Conservation (phyloP, 345 rosid genomes). For the Linum usitatissimum region DNA sequence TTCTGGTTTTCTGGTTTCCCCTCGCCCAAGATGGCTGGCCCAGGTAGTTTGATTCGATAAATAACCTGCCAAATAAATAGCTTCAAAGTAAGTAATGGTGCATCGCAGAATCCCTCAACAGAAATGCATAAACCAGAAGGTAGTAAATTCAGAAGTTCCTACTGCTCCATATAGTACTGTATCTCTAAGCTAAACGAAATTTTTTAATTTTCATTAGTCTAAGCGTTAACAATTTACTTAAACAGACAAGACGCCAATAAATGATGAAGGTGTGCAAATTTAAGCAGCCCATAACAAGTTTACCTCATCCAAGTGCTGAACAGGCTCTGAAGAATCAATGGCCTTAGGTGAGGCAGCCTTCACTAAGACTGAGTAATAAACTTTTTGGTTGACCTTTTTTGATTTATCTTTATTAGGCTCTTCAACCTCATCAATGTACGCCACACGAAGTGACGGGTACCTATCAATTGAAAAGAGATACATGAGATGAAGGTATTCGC, state of each 20-base stretch:
- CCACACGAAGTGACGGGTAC: conserved; percentile 96
- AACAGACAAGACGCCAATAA: background rate
- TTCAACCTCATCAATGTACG: conserved; percentile 96
- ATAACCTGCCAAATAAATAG: conserved; percentile 44
- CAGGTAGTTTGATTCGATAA: conserved; percentile 89
- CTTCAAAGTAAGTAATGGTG: too few species aligned
- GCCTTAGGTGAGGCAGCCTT: conserved; percentile 84
- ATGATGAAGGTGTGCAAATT: too few species aligned
- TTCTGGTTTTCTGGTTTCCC: conserved; percentile 99
- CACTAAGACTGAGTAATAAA: conserved; percentile 76
- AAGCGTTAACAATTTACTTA: too few species aligned
- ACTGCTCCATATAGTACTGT: background rate
- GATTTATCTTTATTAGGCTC: conserved; percentile 59
- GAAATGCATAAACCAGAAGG: background rate
- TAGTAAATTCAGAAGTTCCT: background rate
- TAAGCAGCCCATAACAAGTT: background rate
- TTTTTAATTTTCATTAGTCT: background rate
- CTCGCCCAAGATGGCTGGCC: conserved; percentile 94
- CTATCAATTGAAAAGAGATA: conserved; percentile 31
- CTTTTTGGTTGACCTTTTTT: conserved; percentile 59
- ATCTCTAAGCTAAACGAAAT: background rate
- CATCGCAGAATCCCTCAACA: too few species aligned
- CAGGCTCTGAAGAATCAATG: conserved; percentile 67
- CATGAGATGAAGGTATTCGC: conserved; percentile 11
- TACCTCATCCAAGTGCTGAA: conserved; percentile 92